phyloP scores from a whole-genome alignment of 495 filamentous ascomycete genomes.

The Rostrohypoxylon terebratum region DNA sequence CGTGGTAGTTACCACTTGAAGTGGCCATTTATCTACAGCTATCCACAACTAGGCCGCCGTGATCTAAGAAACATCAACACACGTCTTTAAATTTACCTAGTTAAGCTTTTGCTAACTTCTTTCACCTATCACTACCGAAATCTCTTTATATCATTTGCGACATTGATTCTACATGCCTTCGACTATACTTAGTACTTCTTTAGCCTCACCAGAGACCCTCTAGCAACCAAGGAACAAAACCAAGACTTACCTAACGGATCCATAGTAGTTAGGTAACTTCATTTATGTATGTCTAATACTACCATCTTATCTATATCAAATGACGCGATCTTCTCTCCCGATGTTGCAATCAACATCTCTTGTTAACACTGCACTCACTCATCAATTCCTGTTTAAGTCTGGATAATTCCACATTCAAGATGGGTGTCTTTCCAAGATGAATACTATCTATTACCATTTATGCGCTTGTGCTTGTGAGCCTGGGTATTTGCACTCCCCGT shows the following conservation, averaged over 20 bases:
- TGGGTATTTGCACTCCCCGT: neutral
- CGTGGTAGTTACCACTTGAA: too few relatives aligned
- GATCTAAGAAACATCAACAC: too few relatives aligned
- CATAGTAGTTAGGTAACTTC: too few relatives aligned
- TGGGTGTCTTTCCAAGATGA: neutral
- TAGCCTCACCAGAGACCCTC: neutral
- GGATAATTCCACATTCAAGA: neutral
- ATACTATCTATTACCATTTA: slow-evolving; percentile 1
- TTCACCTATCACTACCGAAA: neutral
- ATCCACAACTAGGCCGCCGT: too few relatives aligned
- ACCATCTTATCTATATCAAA: neutral
- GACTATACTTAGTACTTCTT: neutral
- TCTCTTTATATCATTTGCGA: neutral
- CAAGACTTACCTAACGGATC: too few relatives aligned
- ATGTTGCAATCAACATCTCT: neutral
- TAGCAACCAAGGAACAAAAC: too few relatives aligned
- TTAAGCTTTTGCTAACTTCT: neutral
- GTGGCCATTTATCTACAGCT: too few relatives aligned
- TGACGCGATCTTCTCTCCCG: neutral
- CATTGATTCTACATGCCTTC: neutral
- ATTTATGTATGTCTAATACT: neutral
- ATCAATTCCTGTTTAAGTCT: neutral
- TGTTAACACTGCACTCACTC: neutral
- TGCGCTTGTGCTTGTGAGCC: neutral
- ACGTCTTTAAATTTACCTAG: too few relatives aligned